Percentiles rank a stretch among this genome's conserved stretches.
Conservation (phyloP, 2,329 filamentous ascomycete species). For the Aspergillus pseudotamarii region DNA sequence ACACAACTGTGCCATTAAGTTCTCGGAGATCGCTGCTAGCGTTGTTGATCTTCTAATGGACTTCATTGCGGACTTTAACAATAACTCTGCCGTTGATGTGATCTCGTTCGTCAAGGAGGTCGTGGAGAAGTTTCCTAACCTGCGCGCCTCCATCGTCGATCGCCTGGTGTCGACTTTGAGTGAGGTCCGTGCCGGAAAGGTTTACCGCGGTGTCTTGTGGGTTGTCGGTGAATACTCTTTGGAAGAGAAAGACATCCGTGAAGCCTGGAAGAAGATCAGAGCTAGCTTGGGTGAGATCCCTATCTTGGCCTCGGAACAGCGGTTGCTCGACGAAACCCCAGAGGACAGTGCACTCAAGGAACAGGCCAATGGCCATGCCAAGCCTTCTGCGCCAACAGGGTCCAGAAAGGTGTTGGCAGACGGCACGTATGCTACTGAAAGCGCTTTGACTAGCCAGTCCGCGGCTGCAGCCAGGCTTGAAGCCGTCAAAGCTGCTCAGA, state of each 20-base stretch:
- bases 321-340: slow-evolving; percentile 79
- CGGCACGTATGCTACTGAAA: slow-evolving; percentile 96
- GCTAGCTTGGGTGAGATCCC: slow-evolving; percentile 95
- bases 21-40: slow-evolving; percentile 95
- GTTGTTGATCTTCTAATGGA: slow-evolving; percentile 98
- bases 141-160: slow-evolving; percentile 83
- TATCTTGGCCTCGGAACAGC: slow-evolving; percentile 91
- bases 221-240: slow-evolving; percentile 97
- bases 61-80: slow-evolving; percentile 98
- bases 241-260: slow-evolving; percentile 89
- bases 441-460: slow-evolving; percentile 89
- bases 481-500: slow-evolving; percentile 94
- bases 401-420: slow-evolving; percentile 92
- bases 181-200: slow-evolving; percentile 94
- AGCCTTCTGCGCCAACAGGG: slow-evolving; percentile 73
- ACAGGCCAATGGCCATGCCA: slow-evolving; percentile 79
- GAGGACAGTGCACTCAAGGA: slow-evolving; percentile 68
- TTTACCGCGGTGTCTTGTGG: slow-evolving; percentile 95
- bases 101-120: slow-evolving; percentile 99
- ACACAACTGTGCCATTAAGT: slow-evolving; percentile 98
- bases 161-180: slow-evolving; percentile 86
- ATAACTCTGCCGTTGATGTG: slow-evolving; percentile 92
- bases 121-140: slow-evolving; percentile 92
- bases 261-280: slow-evolving; percentile 95
- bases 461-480: slow-evolving; percentile 88